Percentiles rank a stretch among this genome's conserved stretches.
phyloP scores from a whole-genome alignment of 805 yeast species.

The Helenozyma rhizophorensis region DNA sequence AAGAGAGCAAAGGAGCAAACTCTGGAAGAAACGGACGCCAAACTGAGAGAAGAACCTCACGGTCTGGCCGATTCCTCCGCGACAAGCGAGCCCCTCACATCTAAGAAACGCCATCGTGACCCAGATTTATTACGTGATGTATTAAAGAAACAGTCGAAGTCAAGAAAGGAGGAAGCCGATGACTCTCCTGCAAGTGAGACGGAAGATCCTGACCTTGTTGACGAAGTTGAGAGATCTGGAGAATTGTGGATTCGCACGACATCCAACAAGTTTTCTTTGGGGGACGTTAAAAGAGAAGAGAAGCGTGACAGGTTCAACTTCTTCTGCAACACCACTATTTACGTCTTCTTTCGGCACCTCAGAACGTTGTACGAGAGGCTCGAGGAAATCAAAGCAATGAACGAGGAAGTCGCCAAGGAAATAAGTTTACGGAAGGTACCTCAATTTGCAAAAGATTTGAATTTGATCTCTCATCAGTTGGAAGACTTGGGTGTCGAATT shows the following conservation, averaged over 20 bases:
- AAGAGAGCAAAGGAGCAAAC: conserved; percentile 17
- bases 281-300: conserved; percentile 22
- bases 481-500: conserved; percentile 78
- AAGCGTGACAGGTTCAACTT: conserved; percentile 61
- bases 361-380: conserved; percentile 79
- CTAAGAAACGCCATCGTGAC: conserved; percentile 51
- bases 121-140: conserved; percentile 58
- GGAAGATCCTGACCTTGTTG: conserved; percentile 28
- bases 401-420: conserved; percentile 68
- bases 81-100: conserved; percentile 5
- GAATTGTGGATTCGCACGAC: conserved; percentile 42
- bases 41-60: conserved; percentile 14
- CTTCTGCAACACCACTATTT: conserved; percentile 84
- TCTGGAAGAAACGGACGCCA: conserved; percentile 13
- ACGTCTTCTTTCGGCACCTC: conserved; percentile 83
- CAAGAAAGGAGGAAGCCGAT: conserved; percentile 30
- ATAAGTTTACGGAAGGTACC: conserved; percentile 58
- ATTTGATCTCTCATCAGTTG: conserved; percentile 72
- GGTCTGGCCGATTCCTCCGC: conserved; percentile 4
- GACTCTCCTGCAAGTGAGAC: conserved; percentile 30
- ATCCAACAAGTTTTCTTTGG: conserved; percentile 24
- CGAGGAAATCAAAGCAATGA: conserved; percentile 67
- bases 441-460: conserved; percentile 82
- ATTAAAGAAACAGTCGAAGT: conserved; percentile 46
- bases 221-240: conserved; percentile 33